phyloP scores from a whole-genome alignment of 1,284 basidiomycete genomes.

The Sanguinoderma infundibulare region DNA sequence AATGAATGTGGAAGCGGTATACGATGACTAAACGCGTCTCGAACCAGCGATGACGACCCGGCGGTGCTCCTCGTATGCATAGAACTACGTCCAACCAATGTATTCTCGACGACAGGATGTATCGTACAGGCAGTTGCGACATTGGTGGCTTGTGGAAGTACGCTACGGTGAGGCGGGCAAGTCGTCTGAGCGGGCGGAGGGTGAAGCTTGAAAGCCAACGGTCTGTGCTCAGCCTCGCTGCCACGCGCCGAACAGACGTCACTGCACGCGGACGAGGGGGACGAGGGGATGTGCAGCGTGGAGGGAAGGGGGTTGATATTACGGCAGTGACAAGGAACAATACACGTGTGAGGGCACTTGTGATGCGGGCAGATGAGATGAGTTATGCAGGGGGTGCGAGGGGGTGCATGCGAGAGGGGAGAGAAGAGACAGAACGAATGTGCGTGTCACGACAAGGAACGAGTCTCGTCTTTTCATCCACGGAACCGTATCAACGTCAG shows the following conservation, averaged over 20 bases:
- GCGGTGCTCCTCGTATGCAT: conserved; percentile 7
- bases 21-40: conserved; percentile 9
- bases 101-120: conserved; percentile 30
- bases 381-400: conserved; percentile 3
- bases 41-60: conserved; percentile 21
- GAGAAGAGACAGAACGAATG: conserved; percentile 17
- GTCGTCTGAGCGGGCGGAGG: conserved; percentile 27
- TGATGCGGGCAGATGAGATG: conserved; percentile 3
- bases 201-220: conserved; percentile 21
- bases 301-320: conserved; percentile 11
- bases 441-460: conserved; percentile 24
- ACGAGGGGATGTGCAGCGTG: conserved; percentile 10
- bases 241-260: background rate
- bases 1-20: background rate
- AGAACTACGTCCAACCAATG: conserved; percentile 32
- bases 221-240: conserved; percentile 23
- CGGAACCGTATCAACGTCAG: conserved; percentile 17
- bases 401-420: conserved; percentile 4
- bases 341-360: conserved; percentile 11
- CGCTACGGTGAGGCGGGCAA: conserved; percentile 29
- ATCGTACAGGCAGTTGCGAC: conserved; percentile 30
- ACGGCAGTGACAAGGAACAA: conserved; percentile 14
- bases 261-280: background rate
- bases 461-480: conserved; percentile 19
- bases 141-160: conserved; percentile 29